phyloP scores from a whole-genome alignment of 495 filamentous ascomycete genomes.

The Chaetomium fimeti region DNA sequence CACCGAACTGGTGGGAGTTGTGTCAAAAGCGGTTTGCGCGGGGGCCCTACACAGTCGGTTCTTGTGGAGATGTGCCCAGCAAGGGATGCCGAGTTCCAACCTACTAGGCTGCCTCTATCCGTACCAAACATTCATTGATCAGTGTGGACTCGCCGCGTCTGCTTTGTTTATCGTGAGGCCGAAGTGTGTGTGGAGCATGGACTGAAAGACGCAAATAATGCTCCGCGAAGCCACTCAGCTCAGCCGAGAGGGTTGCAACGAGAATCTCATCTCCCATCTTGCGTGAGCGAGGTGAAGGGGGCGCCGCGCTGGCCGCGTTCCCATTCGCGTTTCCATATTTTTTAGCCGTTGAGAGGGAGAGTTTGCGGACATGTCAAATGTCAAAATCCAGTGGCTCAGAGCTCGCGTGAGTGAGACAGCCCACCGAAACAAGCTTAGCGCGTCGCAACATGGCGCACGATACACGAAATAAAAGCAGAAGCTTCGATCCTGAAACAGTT shows the following conservation, averaged over 20 bases:
- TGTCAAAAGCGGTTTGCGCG: background rate
- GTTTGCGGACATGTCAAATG: background rate
- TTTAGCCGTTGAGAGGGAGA: background rate
- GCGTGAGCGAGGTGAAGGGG: background rate
- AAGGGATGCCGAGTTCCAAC: background rate
- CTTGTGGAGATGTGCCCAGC: background rate
- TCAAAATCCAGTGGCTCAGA: constrained; percentile 19
- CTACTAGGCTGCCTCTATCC: background rate
- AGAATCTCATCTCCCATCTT: background rate
- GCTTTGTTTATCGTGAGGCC: background rate
- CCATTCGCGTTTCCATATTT: background rate
- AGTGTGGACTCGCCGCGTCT: background rate
- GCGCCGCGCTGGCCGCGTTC: background rate
- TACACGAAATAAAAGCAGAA: background rate
- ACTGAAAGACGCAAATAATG: background rate
- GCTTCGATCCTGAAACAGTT: constrained; percentile 1
- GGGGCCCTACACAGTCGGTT: too few relatives aligned
- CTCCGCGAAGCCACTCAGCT: background rate
- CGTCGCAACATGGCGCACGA: background rate
- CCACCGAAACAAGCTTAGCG: constrained; percentile 4
- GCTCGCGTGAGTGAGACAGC: constrained; percentile 14
- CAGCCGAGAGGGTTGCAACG: background rate
- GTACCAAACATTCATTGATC: background rate
- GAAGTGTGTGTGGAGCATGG: constrained; percentile 1
- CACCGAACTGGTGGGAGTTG: constrained; percentile 2